phyloP scores from a whole-genome alignment of 2,329 filamentous ascomycete species.

The Sarocladium brachiariae region DNA sequence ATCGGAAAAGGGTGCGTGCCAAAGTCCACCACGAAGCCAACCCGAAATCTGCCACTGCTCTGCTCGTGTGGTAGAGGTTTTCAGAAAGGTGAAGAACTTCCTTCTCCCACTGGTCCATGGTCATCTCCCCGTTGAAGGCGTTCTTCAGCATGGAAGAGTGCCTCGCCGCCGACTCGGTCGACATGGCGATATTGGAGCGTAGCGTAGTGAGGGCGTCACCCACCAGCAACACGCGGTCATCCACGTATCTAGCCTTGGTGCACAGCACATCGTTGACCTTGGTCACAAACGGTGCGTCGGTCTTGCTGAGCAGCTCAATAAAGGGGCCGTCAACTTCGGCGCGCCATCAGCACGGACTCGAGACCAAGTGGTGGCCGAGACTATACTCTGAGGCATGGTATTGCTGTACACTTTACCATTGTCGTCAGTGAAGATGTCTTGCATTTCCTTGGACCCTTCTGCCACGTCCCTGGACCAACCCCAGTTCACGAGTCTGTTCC shows the following conservation, averaged over 20 bases:
- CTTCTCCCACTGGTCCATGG: constrained; percentile 12
- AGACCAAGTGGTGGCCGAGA: not conserved
- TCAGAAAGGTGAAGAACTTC: constrained; percentile 10
- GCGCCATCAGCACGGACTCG: not conserved
- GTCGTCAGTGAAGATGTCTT: constrained; percentile 8
- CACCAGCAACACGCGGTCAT: constrained; percentile 14
- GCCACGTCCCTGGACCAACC: constrained; percentile 10
- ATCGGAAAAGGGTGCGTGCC: not conserved
- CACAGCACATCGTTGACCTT: constrained; percentile 16
- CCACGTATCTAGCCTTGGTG: constrained; percentile 12
- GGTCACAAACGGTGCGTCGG: constrained; percentile 16
- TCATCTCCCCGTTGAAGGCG: constrained; percentile 10
- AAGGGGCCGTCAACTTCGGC: constrained; percentile 4
- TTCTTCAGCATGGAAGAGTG: constrained; percentile 10
- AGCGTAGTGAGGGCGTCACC: constrained; percentile 13
- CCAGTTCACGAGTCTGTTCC: constrained; percentile 10
- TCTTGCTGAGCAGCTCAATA: constrained; percentile 13
- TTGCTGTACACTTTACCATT: constrained; percentile 9
- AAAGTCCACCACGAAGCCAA: not conserved
- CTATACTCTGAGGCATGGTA: not conserved
- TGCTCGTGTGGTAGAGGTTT: not conserved
- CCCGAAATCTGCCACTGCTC: not conserved
- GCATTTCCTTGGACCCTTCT: not conserved
- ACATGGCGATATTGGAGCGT: constrained; percentile 1
- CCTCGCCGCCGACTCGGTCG: constrained; percentile 12